A percentile compares a stretch with the other conserved stretches of the same genome.
phyloP scores from a whole-genome alignment of 1,284 basidiomycete genomes.

The Fistulinella cinereoalba region DNA sequence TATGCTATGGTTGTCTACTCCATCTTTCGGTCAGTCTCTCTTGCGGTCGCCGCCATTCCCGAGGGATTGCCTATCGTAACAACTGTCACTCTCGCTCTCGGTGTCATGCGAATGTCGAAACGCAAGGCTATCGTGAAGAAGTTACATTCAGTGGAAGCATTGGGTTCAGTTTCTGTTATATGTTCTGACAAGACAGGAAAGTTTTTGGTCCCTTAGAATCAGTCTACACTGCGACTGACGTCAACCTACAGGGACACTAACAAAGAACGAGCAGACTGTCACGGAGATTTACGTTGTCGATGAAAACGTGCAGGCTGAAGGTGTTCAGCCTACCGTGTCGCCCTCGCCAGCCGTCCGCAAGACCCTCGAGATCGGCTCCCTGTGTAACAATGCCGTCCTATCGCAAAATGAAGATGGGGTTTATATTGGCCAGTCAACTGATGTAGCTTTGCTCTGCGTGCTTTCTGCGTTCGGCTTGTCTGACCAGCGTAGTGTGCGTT shows the following conservation, averaged over 20 bases:
- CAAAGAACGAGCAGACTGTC: slow-evolving; percentile 95
- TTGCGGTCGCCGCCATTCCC: slow-evolving; percentile 96
- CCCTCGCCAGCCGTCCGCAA: slow-evolving; percentile 58
- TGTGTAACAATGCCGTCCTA: slow-evolving; percentile 71
- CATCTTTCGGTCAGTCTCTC: slow-evolving; percentile 62
- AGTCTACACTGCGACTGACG: slow-evolving; percentile 2
- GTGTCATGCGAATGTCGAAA: slow-evolving; percentile 91
- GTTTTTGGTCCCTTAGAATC: slow-evolving; percentile 19
- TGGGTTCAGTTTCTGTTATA: slow-evolving; percentile 93
- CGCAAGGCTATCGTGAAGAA: slow-evolving; percentile 97
- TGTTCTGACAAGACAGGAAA: slow-evolving; percentile 95
- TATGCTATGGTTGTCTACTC: background rate
- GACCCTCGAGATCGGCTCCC: slow-evolving; percentile 62
- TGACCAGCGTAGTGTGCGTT: slow-evolving; percentile 68
- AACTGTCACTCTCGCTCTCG: slow-evolving; percentile 93
- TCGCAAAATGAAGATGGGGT: slow-evolving; percentile 69
- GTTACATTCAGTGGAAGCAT: slow-evolving; percentile 89
- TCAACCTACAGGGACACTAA: slow-evolving; percentile 73
- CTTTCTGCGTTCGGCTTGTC: slow-evolving; percentile 66
- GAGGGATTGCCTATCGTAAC: slow-evolving; percentile 97
- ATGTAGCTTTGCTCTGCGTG: slow-evolving; percentile 88
- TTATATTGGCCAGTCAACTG: slow-evolving; percentile 88
- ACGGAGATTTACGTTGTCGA: slow-evolving; percentile 87
- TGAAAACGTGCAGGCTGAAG: slow-evolving; percentile 69
- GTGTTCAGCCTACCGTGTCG: slow-evolving; percentile 26